phyloP scores from a whole-genome alignment of 2,329 filamentous ascomycete genomes.

The Diaporthe sp. region DNA sequence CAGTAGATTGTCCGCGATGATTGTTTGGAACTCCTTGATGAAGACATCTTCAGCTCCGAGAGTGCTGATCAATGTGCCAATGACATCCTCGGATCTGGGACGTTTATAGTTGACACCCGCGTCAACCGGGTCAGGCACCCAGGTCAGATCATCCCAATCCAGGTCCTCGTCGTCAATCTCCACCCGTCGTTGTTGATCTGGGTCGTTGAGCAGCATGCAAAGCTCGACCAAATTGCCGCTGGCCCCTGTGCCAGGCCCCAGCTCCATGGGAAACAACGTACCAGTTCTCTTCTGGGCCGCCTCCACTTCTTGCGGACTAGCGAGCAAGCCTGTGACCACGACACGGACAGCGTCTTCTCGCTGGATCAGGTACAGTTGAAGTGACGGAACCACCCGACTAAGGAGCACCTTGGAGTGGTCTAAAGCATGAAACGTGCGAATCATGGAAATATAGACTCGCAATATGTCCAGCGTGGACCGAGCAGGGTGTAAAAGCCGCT shows the following conservation, averaged over 20 bases:
- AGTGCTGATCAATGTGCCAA: slow-evolving; percentile 88
- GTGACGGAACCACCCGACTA: slow-evolving; percentile 76
- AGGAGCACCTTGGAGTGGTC: slow-evolving; percentile 83
- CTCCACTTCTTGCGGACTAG: slow-evolving; percentile 63
- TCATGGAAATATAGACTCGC: slow-evolving; percentile 82
- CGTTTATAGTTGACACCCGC: slow-evolving; percentile 92
- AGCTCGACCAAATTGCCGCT: slow-evolving; percentile 71
- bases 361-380: slow-evolving; percentile 81
- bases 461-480: slow-evolving; percentile 81
- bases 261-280: not conserved
- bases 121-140: slow-evolving; percentile 93
- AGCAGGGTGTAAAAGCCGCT: slow-evolving; percentile 78
- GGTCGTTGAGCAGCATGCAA: slow-evolving; percentile 72
- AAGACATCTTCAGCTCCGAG: slow-evolving; percentile 92
- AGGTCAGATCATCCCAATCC: slow-evolving; percentile 92
- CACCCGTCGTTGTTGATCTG: slow-evolving; percentile 62
- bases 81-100: slow-evolving; percentile 87
- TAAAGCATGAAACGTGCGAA: slow-evolving; percentile 78
- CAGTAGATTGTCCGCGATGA: slow-evolving; percentile 85
- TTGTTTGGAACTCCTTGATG: slow-evolving; percentile 91
- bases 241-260: not conserved
- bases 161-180: slow-evolving; percentile 75
- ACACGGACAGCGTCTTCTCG: slow-evolving; percentile 81
- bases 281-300: slow-evolving; percentile 39
- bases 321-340: slow-evolving; percentile 79